These are phyloP conservation scores for Trametes cingulata DNA, from an alignment of 768 basidiomycete species.

Conservation along the genomic window DNA sequence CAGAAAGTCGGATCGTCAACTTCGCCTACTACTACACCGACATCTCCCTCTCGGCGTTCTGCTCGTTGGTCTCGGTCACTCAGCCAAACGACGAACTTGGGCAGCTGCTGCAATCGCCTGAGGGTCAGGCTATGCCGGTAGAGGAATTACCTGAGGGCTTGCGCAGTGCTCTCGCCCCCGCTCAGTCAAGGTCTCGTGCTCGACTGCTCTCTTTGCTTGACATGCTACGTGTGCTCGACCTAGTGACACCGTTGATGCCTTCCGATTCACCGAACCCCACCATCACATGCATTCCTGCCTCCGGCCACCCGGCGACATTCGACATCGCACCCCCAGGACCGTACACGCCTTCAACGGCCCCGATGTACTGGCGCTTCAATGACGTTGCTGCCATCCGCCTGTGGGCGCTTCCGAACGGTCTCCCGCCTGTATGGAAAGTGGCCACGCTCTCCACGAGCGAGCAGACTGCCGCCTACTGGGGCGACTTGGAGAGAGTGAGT, in stretches of 20 bases:
- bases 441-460: slow-evolving; percentile 41
- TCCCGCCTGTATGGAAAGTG: slow-evolving; percentile 57
- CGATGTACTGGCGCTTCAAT: slow-evolving; percentile 66
- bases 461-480: slow-evolving; percentile 58
- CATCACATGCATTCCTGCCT: slow-evolving; percentile 47
- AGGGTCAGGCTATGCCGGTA: slow-evolving; percentile 50
- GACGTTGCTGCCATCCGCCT: slow-evolving; percentile 55
- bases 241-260: slow-evolving; percentile 58
- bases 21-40: slow-evolving; percentile 63
- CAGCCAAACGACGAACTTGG: slow-evolving; percentile 58
- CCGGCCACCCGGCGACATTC: slow-evolving; percentile 48
- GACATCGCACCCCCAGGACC: slow-evolving; percentile 44
- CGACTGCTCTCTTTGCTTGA: slow-evolving; percentile 65
- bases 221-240: slow-evolving; percentile 54
- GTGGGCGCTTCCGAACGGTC: slow-evolving; percentile 54
- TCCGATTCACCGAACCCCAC: slow-evolving; percentile 43
- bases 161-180: slow-evolving; percentile 54
- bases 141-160: slow-evolving; percentile 54
- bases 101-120: slow-evolving; percentile 47
- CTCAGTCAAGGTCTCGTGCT: slow-evolving; percentile 56
- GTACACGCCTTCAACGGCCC: slow-evolving; percentile 51
- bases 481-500: slow-evolving; percentile 50
- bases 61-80: slow-evolving; percentile 60
- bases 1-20: slow-evolving; percentile 56
- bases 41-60: slow-evolving; percentile 64